Evolutionary conservation across 208 protist species (phyloP), one percentile per base, ranked within the genome.

Genomic region (Plasmodiophora brassicae): DNA sequence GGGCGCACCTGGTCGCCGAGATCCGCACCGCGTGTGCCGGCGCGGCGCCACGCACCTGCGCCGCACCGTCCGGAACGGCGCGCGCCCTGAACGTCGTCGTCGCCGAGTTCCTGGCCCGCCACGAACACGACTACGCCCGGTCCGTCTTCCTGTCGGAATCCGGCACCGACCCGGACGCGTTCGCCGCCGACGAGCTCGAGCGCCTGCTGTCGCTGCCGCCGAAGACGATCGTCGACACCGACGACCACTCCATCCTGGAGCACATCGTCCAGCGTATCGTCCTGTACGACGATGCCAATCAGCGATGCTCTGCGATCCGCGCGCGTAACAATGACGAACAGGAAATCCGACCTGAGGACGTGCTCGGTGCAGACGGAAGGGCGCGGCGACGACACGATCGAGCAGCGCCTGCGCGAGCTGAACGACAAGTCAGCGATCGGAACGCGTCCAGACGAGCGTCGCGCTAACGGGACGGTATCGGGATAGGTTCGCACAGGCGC

Each of bases 71-170:
- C 32, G 65, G 65, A 5, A 32, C 65, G 5, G n/a, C 20, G 10
- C 65, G 65, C 20, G 65, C 65, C 10, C 41, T 78, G 14, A 78
- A 78, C 41, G 65, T 78, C 5, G 41, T 78, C 5, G 65, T 78
- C 20, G 65, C 65, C n/a, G 65, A 78, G 20, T 78, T 38, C n/a
- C n/a, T 78, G 5, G 32, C 65, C 41, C 65, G n/a, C 10, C 65
- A 78, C n/a, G 65, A 78, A 44, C 65, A 78, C 41, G 5, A n/a
- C 20, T 78, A 78, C 41, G 65, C 65, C 5, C 65, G 32, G 10
- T 78, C 65, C 20, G 65, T 78, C 32, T 78, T 78, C 65, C 65
- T 78, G 32, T 78, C 65, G 14, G 65, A 78, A 32, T 78, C 65
- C 41, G 65, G 65, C 10, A 78, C 65, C 10, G 65, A 78, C 41